phyloP scores from a whole-genome alignment of 306 rosid genomes.

The Alnus rubra region DNA sequence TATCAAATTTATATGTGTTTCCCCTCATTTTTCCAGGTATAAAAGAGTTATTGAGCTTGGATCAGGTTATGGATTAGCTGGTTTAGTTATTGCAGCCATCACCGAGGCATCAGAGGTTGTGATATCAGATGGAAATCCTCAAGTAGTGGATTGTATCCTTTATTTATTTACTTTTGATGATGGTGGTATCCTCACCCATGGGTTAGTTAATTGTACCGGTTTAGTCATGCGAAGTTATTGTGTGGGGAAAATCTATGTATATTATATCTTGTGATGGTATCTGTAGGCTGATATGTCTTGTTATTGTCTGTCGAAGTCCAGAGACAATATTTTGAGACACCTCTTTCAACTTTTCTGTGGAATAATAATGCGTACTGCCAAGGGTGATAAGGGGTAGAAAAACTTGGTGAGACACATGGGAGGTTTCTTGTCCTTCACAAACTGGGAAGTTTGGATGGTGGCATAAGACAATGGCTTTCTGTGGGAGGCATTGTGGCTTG shows the following conservation, averaged over 20 bases:
- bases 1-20: slow-evolving; percentile 14
- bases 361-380: slow-evolving; percentile 3
- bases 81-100: slow-evolving; percentile 78
- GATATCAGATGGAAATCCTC: slow-evolving; percentile 95
- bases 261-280: neutral
- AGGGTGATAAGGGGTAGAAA: slow-evolving; percentile 2
- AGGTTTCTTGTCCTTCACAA: neutral
- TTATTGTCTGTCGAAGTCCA: slow-evolving; percentile 11
- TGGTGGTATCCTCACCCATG: neutral
- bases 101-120: slow-evolving; percentile 80
- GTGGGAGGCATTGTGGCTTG: neutral
- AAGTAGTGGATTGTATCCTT: slow-evolving; percentile 94
- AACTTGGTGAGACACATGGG: slow-evolving; percentile 4
- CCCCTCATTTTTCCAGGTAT: slow-evolving; percentile 46
- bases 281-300: slow-evolving; percentile 3
- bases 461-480: neutral
- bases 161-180: neutral
- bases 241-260: neutral
- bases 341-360: neutral
- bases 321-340: neutral
- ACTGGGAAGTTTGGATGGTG: neutral
- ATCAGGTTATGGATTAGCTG: slow-evolving; percentile 94
- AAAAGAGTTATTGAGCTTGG: slow-evolving; percentile 94
- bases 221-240: neutral
- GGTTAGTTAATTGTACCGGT: neutral